These are phyloP conservation scores for Rhizopogon rudus DNA, from an alignment of 768 basidiomycete genomes.

Conservation along the genomic window DNA sequence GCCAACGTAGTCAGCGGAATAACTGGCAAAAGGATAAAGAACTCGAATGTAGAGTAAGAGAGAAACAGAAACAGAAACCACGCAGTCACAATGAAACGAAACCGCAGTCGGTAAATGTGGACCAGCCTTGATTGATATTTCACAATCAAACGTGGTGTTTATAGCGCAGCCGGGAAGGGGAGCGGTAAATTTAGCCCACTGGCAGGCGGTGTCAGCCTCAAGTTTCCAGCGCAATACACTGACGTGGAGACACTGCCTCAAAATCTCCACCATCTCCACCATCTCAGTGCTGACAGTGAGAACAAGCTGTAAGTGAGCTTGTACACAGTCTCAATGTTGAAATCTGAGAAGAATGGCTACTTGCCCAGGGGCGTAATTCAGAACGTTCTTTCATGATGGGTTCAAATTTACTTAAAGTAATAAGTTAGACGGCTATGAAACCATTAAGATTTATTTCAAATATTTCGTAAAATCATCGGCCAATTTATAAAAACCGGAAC, in stretches of 20 bases:
- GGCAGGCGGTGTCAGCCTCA: conserved; percentile 5
- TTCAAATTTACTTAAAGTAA: too few species aligned
- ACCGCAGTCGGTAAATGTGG: conserved; percentile 4
- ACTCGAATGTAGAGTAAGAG: conserved; percentile 1
- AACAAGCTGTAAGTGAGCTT: too few species aligned
- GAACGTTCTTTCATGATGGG: too few species aligned
- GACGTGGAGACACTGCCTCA: background rate
- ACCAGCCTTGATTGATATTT: conserved; percentile 1
- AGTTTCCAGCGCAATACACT: conserved; percentile 1
- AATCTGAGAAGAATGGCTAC: too few species aligned
- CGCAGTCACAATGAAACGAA: conserved; percentile 5
- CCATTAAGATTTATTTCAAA: too few species aligned
- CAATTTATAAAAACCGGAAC: too few species aligned
- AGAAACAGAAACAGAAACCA: background rate
- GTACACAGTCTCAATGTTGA: too few species aligned
- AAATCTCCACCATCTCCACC: too few species aligned
- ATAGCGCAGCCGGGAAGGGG: background rate
- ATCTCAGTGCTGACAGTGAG: background rate
- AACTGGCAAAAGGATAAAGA: background rate
- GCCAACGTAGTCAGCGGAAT: conserved; percentile 4
- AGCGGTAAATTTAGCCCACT: conserved; percentile 1
- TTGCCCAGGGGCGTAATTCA: too few species aligned
- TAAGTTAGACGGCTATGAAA: too few species aligned
- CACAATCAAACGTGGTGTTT: background rate
- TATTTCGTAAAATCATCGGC: too few species aligned